These are phyloP conservation scores for Penicillium roqueforti DNA, from an alignment of 495 filamentous ascomycete genomes.

Conservation along the genomic window DNA sequence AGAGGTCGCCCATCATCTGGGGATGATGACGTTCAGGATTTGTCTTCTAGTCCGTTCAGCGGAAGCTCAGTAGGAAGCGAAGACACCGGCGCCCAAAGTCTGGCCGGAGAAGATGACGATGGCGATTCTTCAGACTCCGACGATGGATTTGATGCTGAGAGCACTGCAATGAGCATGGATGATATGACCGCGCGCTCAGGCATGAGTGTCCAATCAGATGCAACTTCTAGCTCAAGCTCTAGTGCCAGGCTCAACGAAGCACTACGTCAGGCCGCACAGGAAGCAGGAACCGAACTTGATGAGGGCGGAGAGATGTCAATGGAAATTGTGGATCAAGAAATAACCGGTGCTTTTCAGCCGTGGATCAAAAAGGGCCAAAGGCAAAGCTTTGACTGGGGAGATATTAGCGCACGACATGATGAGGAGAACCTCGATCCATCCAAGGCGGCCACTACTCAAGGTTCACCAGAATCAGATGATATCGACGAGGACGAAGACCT, in stretches of 20 bases:
- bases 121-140: constrained; percentile 42
- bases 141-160: constrained; percentile 63
- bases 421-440: constrained; percentile 62
- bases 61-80: constrained; percentile 61
- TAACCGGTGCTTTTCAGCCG: constrained; percentile 69
- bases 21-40: constrained; percentile 40
- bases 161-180: constrained; percentile 69
- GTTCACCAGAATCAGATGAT: constrained; percentile 20
- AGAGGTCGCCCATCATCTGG: constrained; percentile 19
- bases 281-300: constrained; percentile 64
- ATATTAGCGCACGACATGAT: constrained; percentile 50
- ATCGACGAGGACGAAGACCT: constrained; percentile 56
- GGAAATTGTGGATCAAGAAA: constrained; percentile 75
- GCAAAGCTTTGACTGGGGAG: constrained; percentile 44
- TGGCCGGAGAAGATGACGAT: constrained; percentile 52
- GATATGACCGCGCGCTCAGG: constrained; percentile 66
- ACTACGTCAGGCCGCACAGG: constrained; percentile 67
- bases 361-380: constrained; percentile 56
- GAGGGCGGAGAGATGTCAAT: constrained; percentile 59
- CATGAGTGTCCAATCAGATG: constrained; percentile 51
- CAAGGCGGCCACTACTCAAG: constrained; percentile 12
- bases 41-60: constrained; percentile 78
- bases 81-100: constrained; percentile 42
- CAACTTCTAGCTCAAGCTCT: constrained; percentile 56
- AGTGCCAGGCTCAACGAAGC: constrained; percentile 69